Base-by-base conservation (phyloP, 768 basidiomycete species). In the Lactifluus subvellereus region DNA sequence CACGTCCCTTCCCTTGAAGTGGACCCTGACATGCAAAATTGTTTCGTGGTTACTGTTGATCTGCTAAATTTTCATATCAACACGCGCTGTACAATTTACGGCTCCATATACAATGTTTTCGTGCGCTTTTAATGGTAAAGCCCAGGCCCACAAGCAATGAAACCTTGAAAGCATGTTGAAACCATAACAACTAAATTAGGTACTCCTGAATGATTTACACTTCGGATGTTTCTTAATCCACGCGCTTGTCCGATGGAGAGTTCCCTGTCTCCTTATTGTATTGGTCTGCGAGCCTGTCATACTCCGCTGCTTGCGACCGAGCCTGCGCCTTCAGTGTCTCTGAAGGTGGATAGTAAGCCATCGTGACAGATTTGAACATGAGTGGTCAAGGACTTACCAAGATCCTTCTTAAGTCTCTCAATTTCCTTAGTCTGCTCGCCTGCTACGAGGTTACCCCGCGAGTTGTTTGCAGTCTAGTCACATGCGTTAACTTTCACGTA, bases 321-420 rank as follows among this genome's bases (percentile, higher is more conserved):
- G 90, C 88, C 73, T 94, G 92, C 74, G 86, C 88, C 78, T 92
- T 91, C 59, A 94, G 73, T 20, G 86, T 88, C 20, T 85, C 91
- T 92, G 68, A 35, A 53, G 56, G 33, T 37, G 33, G 9, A 49
- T 42, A 30, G 13, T 27, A 60, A 6, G 10, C 16, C 37, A 37
- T 60, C 6, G 47, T 30, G 27, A 30, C 56, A 14, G 32, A n/a
- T 38, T 14, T 48, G 10, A 49, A 4, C 3, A 47, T 18, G 14
- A 53, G 16, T 10, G 27, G 3, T 4, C 49, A 45, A 16, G 56
- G 22, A 5, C 73, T 42, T 38, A 59, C 65, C 80, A 20, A 94
- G 71, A 69, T 88, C 81, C 64, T 80, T 80, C 79, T 88, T 88
- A 52, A 96, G 80, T 22, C 84, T 81, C 35, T 79, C 80, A 59